Conservation (phyloP, 2,329 filamentous ascomycete species). For the Colletotrichum lini region DNA sequence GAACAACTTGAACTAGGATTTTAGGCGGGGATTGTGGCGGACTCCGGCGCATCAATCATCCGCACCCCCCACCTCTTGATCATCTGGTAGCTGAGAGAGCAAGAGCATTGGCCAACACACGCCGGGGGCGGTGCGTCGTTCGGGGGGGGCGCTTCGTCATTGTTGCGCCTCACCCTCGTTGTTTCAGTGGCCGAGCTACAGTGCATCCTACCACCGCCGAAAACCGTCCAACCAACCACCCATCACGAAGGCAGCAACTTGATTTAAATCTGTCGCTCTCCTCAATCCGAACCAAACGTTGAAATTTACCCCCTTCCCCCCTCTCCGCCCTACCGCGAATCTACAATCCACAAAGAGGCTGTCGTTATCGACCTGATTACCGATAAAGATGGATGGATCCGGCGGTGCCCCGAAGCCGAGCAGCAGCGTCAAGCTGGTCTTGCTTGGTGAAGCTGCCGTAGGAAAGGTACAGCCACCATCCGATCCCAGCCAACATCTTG, state of each 20-base stretch:
- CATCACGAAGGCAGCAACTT: conserved; percentile 38
- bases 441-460: conserved; percentile 96
- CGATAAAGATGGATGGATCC: conserved; percentile 76
- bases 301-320: not conserved
- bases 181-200: conserved; percentile 40
- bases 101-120: conserved; percentile 40
- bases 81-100: conserved; percentile 27
- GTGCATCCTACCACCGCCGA: conserved; percentile 33
- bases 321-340: not conserved
- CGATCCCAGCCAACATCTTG: not conserved
- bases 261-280: conserved; percentile 20
- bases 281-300: conserved; percentile 19
- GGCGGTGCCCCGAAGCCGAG: conserved; percentile 87
- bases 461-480: conserved; percentile 81
- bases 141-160: conserved; percentile 46
- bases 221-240: conserved; percentile 38
- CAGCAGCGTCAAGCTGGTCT: conserved; percentile 99
- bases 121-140: conserved; percentile 8
- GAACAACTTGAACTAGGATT: conserved; percentile 24
- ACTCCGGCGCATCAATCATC: conserved; percentile 34
- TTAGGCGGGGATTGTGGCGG: conserved; percentile 43
- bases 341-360: conserved; percentile 9
- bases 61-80: conserved; percentile 18
- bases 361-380: conserved; percentile 28
- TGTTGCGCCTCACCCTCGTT: conserved; percentile 46